Evolutionary conservation across 177 flowering plant species (phyloP).

Genomic region (Telopea speciosissima): DNA sequence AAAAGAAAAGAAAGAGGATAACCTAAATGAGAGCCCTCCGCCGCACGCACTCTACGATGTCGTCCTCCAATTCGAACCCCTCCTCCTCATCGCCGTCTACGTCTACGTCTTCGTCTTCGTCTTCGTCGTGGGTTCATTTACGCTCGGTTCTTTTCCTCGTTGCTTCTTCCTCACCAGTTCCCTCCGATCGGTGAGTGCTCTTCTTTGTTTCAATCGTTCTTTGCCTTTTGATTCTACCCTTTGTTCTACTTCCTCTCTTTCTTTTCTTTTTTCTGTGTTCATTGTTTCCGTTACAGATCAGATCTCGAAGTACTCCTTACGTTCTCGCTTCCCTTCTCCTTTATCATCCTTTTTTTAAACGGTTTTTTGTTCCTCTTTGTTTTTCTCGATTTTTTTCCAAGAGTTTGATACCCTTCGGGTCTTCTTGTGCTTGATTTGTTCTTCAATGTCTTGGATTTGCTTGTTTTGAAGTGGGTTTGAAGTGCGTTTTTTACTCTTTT

Average conservation of each 20-base stretch:
- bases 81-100: slow-evolving; percentile 12
- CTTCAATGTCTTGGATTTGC: neutral
- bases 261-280: neutral
- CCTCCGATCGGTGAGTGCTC: slow-evolving; percentile 22
- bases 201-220: too few relatives aligned
- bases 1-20: neutral
- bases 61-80: neutral
- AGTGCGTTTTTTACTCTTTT: neutral
- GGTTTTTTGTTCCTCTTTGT: neutral
- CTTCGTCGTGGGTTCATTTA: slow-evolving; percentile 33
- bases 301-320: slow-evolving; percentile 1
- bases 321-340: neutral
- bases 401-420: neutral
- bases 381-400: neutral
- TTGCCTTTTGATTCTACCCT: neutral
- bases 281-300: slow-evolving; percentile 4
- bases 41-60: slow-evolving; percentile 19
- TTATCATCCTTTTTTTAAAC: neutral
- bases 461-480: neutral
- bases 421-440: neutral
- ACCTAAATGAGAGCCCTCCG: slow-evolving; percentile 31
- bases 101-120: slow-evolving; percentile 14
- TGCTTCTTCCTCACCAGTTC: slow-evolving; percentile 38
- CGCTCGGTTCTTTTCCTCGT: slow-evolving; percentile 39
- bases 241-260: neutral